Conservation (phyloP, 1,284 basidiomycete genomes). For the Hymenochaete sp. region DNA sequence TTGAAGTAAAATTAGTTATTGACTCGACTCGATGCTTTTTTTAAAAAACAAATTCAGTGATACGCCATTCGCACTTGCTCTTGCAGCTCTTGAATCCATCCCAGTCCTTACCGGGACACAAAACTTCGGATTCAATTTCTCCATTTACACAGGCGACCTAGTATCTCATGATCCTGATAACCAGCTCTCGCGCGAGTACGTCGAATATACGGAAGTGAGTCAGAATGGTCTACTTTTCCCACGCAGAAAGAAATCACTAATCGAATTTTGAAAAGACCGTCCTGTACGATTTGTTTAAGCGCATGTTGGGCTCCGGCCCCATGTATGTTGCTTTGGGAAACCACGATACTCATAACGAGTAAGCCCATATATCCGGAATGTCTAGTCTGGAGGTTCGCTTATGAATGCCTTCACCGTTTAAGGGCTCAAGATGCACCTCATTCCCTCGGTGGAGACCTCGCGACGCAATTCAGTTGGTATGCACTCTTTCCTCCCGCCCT, state of each 20-base stretch:
- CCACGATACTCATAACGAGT: slow-evolving; percentile 65
- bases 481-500: slow-evolving; percentile 16
- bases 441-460: slow-evolving; percentile 43
- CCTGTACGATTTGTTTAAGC: slow-evolving; percentile 57
- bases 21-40: not conserved
- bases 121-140: slow-evolving; percentile 53
- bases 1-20: not conserved
- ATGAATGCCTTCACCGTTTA: slow-evolving; percentile 10
- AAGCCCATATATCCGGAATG: slow-evolving; percentile 18
- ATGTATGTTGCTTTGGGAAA: slow-evolving; percentile 71
- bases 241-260: too few species aligned
- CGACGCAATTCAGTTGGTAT: slow-evolving; percentile 58
- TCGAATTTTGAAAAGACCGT: slow-evolving; percentile 44
- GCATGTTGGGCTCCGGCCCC: slow-evolving; percentile 51
- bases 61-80: slow-evolving; percentile 54
- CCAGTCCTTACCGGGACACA: slow-evolving; percentile 57
- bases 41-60: slow-evolving; percentile 34
- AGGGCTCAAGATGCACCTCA: slow-evolving; percentile 61
- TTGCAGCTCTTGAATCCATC: slow-evolving; percentile 60
- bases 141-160: slow-evolving; percentile 70
- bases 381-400: not conserved
- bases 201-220: slow-evolving; percentile 47
- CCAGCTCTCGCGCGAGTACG: slow-evolving; percentile 44
- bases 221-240: slow-evolving; percentile 7
- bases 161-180: slow-evolving; percentile 63